Conservation (phyloP, 176 grass and related monocot species). For the Ensete glaucum region DNA sequence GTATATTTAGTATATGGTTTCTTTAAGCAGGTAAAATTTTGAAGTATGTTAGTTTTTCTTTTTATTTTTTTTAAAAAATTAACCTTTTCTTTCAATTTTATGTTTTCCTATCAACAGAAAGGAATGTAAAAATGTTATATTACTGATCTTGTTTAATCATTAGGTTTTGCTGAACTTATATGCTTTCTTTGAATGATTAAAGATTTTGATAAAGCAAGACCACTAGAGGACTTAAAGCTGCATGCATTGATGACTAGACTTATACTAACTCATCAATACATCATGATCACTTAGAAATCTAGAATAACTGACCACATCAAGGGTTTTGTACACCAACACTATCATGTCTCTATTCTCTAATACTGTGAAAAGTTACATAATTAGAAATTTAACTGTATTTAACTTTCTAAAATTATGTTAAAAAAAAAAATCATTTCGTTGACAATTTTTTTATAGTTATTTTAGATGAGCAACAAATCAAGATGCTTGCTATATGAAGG, state of each 20-base stretch:
- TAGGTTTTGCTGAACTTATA: background rate
- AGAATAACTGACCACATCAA: background rate
- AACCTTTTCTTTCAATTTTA: background rate
- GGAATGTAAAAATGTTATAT: background rate
- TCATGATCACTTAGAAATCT: background rate
- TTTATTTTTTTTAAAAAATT: background rate
- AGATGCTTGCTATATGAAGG: too few species aligned
- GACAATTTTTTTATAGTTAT: too few species aligned
- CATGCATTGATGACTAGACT: background rate
- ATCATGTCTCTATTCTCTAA: too few species aligned
- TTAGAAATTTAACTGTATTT: too few species aligned
- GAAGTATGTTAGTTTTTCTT: background rate
- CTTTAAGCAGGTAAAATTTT: constrained; percentile 70
- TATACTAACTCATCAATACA: background rate
- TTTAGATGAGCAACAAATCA: too few species aligned
- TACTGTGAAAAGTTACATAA: too few species aligned
- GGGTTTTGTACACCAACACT: too few species aligned
- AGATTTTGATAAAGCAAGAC: background rate
- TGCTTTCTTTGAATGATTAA: background rate
- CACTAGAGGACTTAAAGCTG: background rate
- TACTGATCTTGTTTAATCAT: background rate
- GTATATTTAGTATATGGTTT: constrained; percentile 86
- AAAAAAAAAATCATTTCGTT: too few species aligned
- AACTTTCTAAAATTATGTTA: too few species aligned
- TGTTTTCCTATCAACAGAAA: background rate